A percentile compares a stretch with the other conserved stretches of the same genome.
Conservation (phyloP, 352 stramenopile species). For the Phytophthora sp. region DNA sequence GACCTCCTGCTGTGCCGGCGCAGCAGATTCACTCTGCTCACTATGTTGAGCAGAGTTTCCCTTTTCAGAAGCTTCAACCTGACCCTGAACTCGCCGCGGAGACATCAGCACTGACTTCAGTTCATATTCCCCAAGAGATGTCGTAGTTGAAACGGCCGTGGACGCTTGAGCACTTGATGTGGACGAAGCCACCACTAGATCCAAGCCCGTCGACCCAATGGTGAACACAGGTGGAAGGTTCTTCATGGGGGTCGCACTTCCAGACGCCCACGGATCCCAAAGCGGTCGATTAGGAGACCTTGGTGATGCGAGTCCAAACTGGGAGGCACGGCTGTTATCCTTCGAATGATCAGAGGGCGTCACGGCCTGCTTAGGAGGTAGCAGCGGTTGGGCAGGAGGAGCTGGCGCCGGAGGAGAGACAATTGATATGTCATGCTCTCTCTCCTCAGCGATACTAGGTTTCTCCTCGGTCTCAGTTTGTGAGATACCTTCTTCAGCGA, state of each 20-base stretch:
- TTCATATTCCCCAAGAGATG: slow-evolving; percentile 34
- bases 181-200: slow-evolving; percentile 31
- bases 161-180: slow-evolving; percentile 8
- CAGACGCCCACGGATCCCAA: slow-evolving; percentile 55
- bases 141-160: neutral
- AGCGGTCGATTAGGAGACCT: slow-evolving; percentile 40
- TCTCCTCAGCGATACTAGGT: neutral
- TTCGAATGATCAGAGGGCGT: slow-evolving; percentile 8
- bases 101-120: slow-evolving; percentile 47
- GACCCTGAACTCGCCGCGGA: slow-evolving; percentile 24
- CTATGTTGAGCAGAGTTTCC: neutral
- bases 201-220: slow-evolving; percentile 38
- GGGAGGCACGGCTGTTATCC: slow-evolving; percentile 9
- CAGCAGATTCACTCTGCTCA: slow-evolving; percentile 11
- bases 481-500: slow-evolving; percentile 30
- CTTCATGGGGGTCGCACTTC: slow-evolving; percentile 42
- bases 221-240: slow-evolving; percentile 42
- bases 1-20: slow-evolving; percentile 6
- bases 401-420: neutral
- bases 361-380: neutral
- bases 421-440: neutral
- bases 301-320: slow-evolving; percentile 39
- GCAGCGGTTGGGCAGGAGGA: neutral
- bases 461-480: slow-evolving; percentile 8
- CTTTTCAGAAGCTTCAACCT: slow-evolving; percentile 14